Evolutionary conservation across 129 eudicot genomes (phyloP), one percentile per base, ranked within the genome.

Genomic region (Pseudognaphalium luteoalbum): DNA sequence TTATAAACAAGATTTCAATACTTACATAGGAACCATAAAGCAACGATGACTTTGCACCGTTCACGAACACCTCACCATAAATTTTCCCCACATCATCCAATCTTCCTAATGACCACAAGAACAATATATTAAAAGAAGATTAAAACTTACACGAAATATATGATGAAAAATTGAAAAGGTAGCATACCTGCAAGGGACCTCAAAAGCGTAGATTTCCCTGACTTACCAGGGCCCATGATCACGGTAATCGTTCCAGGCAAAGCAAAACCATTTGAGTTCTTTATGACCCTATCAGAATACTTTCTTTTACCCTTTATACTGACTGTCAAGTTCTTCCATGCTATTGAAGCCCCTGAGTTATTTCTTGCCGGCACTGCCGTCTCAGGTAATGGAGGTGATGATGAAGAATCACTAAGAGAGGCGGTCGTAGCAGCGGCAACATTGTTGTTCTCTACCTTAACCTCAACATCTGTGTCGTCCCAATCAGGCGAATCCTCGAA

Each of bases 201-300:
- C 71, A 92, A 84, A 34, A 92, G 87, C 0, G 96, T 92, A 28
- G 98, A 88, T 84, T 92, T 92, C 67, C 98, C 98, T 0, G 98
- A 92, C 81, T 90, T 92, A 32, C 90, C 89, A 12, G 98, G 98
- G 37, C 96, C 98, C 98, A 92, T 92, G 61, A 92, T 92, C 21
- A 92, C 98, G 0, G 98, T 92, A 90, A 92, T 92, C 9, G 98
- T 90, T 33, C 94, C 98, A 9, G 94, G 98, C 66, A 92, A 80
- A 66, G 94, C 98, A 81, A 83, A 92, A 14, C 98, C 98, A 72
- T 84, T 86, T 1, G 96, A 92, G 42, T 87, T 90, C 79, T 90
- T 92, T 29, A 92, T 66, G 33, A 92, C 94, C 86, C 85, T 85
- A 69, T 92, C 96, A 8, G 98, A 92, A 70, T 92, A 92, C 78